These are phyloP conservation scores for Termitomyces sp. DNA, from an alignment of 768 basidiomycete species.

Conservation along the genomic window DNA sequence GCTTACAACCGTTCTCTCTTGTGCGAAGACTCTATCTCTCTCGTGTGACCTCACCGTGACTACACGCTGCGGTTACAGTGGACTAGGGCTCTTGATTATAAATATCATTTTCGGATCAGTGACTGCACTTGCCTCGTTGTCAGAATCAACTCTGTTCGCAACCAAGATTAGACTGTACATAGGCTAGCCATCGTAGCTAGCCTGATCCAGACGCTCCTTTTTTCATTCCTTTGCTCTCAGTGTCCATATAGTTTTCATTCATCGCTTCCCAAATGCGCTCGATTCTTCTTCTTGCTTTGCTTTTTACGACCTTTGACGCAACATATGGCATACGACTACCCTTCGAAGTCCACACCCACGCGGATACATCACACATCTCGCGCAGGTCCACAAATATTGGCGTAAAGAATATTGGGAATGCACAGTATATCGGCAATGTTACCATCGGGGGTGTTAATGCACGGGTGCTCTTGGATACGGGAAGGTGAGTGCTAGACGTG, in stretches of 20 bases:
- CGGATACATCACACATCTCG: slow-evolving; percentile 18
- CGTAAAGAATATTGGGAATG: slow-evolving; percentile 62
- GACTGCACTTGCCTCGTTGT: neutral
- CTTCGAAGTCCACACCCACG: slow-evolving; percentile 27
- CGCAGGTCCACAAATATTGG: slow-evolving; percentile 33
- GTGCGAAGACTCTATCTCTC: no score
- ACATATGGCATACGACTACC: slow-evolving; percentile 34
- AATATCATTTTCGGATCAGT: neutral
- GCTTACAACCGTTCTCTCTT: no score
- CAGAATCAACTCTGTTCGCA: neutral
- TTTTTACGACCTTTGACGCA: slow-evolving; percentile 31
- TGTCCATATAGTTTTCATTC: slow-evolving; percentile 10
- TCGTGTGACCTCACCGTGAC: no score
- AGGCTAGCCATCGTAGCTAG: slow-evolving; percentile 4
- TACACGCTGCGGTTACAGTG: no score
- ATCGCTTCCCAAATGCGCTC: slow-evolving; percentile 30
- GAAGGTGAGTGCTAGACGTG: slow-evolving; percentile 44
- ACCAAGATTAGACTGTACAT: neutral
- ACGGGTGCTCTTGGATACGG: slow-evolving; percentile 69
- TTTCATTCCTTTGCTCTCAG: slow-evolving; percentile 17
- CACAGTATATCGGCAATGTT: slow-evolving; percentile 68
- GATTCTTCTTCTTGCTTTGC: slow-evolving; percentile 37
- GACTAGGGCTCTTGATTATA: neutral
- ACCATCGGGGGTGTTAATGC: slow-evolving; percentile 55
- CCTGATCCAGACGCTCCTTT: slow-evolving; percentile 10